These are phyloP conservation scores for Cornus controversa DNA, from an alignment of 148 eudicot species.

Conservation along the genomic window DNA sequence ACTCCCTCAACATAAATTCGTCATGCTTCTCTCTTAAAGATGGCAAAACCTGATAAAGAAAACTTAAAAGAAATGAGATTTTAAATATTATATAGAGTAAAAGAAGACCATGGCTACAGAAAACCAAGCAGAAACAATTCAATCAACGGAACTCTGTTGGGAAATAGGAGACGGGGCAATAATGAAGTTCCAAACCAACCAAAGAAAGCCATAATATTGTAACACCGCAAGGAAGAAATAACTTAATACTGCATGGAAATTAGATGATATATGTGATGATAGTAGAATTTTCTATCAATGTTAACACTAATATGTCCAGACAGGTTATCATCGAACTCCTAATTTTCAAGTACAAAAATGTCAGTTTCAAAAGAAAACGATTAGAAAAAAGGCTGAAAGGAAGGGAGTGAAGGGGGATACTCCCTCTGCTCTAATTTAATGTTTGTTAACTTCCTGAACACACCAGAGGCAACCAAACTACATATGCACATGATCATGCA, in stretches of 20 bases:
- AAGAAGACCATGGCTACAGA: not conserved
- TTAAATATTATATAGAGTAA: not conserved
- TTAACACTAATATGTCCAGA: not conserved
- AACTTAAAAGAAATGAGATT: not conserved
- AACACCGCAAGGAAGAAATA: not conserved
- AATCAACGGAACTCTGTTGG: not conserved
- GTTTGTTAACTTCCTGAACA: not conserved
- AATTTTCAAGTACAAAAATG: too few species aligned
- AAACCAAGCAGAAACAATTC: not conserved
- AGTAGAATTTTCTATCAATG: not conserved
- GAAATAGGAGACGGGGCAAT: not conserved
- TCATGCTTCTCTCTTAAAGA: slow-evolving; percentile 33
- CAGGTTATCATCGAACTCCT: too few species aligned
- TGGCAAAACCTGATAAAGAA: slow-evolving; percentile 24
- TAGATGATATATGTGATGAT: not conserved
- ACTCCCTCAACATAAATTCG: slow-evolving; percentile 43
- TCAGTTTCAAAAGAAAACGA: too few species aligned
- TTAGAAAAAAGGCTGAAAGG: not conserved
- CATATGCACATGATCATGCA: too few species aligned
- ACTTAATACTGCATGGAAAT: not conserved
- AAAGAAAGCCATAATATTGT: not conserved
- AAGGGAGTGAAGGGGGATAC: not conserved
- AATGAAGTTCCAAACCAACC: not conserved
- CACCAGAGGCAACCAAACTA: not conserved
- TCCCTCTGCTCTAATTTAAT: not conserved